Evolutionary conservation across 176 grass and related monocot species (phyloP).

Genomic region (Oryza glumipatula): DNA sequence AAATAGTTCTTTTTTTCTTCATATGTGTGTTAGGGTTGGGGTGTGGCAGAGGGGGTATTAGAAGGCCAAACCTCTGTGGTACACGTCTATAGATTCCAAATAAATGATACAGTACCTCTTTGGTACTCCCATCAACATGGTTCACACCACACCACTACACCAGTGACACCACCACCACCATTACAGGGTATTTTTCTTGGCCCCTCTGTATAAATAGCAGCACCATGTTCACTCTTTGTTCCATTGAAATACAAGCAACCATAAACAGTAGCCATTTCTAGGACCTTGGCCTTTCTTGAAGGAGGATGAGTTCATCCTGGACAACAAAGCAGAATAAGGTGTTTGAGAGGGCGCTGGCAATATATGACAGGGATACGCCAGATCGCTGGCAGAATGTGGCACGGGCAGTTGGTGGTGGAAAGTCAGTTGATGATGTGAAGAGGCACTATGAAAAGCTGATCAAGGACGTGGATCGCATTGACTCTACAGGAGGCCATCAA

Average conservation of each 20-base stretch:
- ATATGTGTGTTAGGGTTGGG: background rate
- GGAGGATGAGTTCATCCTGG: conserved; percentile 67
- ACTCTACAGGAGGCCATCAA: conserved; percentile 20
- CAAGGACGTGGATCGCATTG: conserved; percentile 54
- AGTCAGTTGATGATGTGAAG: conserved; percentile 72
- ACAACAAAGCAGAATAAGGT: conserved; percentile 66
- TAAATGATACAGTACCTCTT: conserved; percentile 22
- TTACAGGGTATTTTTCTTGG: conserved; percentile 43
- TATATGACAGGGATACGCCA: conserved; percentile 70
- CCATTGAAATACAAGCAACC: conserved; percentile 50
- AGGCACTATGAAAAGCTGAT: conserved; percentile 56
- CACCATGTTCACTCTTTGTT: conserved; percentile 33
- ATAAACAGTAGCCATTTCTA: conserved; percentile 23
- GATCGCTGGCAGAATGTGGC: conserved; percentile 84
- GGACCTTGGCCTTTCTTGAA: conserved; percentile 14
- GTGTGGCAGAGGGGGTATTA: background rate
- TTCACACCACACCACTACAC: background rate
- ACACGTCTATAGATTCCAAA: conserved; percentile 3
- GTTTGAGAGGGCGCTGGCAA: conserved; percentile 70
- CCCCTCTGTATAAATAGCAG: conserved; percentile 68
- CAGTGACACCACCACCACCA: conserved; percentile 11
- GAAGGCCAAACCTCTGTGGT: background rate
- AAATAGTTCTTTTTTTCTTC: conserved; percentile 5
- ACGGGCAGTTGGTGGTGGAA: conserved; percentile 59
- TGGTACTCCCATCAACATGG: background rate